These are phyloP conservation scores for Rhodotorula paludigena DNA, from an alignment of 768 basidiomycete species.

Conservation along the genomic window DNA sequence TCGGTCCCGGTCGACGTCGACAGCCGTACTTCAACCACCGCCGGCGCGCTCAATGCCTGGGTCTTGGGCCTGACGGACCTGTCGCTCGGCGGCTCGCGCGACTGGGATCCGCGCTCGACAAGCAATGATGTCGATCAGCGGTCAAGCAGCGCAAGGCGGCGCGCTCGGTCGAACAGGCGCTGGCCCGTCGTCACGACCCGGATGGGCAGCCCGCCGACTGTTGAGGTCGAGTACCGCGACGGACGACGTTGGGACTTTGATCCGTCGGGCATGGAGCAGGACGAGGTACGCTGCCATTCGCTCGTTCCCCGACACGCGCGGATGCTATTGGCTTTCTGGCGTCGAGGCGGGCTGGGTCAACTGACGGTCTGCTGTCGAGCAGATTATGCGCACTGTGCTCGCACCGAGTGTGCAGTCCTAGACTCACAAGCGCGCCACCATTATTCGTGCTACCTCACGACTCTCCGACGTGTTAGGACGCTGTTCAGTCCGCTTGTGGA, in stretches of 20 bases:
- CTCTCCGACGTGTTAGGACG: no score
- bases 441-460: no score
- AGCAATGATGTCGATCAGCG: no score
- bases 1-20: no score
- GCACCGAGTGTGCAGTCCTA: background rate
- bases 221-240: background rate
- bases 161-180: no score
- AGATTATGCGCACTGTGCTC: background rate
- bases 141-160: background rate
- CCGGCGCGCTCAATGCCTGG: background rate
- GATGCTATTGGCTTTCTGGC: background rate
- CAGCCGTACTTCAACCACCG: no score
- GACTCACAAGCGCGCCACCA: no score
- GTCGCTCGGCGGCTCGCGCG: background rate
- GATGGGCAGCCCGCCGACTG: background rate
- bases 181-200: background rate
- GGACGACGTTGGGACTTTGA: background rate
- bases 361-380: no score
- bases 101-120: slow-evolving; percentile 10
- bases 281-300: slow-evolving; percentile 53
- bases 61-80: background rate
- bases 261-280: slow-evolving; percentile 78
- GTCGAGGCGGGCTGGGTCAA: no score
- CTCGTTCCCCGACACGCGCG: background rate
- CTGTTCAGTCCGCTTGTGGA: no score